Conservation (phyloP, 2,329 filamentous ascomycete species). For the Nemania diffusa region DNA sequence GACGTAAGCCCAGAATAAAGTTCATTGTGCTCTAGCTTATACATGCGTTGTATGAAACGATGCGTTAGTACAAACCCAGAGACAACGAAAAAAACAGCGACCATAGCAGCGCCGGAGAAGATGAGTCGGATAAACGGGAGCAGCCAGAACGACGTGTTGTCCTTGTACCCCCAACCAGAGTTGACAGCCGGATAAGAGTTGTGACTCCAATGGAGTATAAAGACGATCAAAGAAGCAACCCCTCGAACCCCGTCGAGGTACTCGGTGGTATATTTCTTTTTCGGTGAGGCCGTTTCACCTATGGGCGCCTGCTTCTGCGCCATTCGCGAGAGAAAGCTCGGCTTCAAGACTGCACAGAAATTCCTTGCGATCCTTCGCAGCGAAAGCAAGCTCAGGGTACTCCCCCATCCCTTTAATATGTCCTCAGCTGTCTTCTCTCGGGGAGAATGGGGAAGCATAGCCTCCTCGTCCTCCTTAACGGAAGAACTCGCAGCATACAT, state of each 20-base stretch:
- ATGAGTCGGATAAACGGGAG: constrained; percentile 54
- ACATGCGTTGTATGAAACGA: constrained; percentile 51
- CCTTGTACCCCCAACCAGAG: constrained; percentile 50
- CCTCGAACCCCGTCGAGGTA: constrained; percentile 56
- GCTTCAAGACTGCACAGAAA: constrained; percentile 41
- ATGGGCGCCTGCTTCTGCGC: constrained; percentile 22
- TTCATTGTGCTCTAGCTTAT: constrained; percentile 46
- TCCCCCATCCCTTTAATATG: constrained; percentile 20
- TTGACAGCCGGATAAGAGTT: constrained; percentile 46
- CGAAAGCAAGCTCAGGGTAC: constrained; percentile 29
- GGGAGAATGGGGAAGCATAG: constrained; percentile 39
- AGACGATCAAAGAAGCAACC: constrained; percentile 54
- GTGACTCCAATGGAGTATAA: constrained; percentile 52
- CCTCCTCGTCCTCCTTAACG: constrained; percentile 42
- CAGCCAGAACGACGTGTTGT: constrained; percentile 47
- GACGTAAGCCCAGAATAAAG: constrained; percentile 49
- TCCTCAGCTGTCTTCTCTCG: constrained; percentile 15
- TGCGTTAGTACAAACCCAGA: constrained; percentile 55
- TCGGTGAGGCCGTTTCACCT: constrained; percentile 29
- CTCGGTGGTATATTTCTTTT: constrained; percentile 48
- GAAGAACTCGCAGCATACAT: constrained; percentile 39
- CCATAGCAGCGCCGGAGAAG: constrained; percentile 54
- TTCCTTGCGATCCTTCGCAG: constrained; percentile 32
- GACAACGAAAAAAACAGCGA: constrained; percentile 56
- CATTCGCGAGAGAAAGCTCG: constrained; percentile 45